Evolutionary conservation across 495 filamentous ascomycete genomes (phyloP).

Genomic region (Aspergillus heteromorphus): DNA sequence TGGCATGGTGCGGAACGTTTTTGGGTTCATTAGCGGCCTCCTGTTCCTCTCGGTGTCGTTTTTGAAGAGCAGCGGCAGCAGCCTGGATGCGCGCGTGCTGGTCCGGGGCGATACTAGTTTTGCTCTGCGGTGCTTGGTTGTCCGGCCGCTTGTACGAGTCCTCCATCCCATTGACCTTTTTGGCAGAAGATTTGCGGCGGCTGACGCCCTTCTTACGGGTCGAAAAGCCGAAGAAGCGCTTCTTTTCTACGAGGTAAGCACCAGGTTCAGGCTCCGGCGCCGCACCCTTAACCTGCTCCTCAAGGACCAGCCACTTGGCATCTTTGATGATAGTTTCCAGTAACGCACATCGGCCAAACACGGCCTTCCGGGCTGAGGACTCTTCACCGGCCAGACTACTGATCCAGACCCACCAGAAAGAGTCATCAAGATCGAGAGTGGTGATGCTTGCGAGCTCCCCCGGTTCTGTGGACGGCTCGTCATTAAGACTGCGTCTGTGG

Average conservation of each 20-base stretch:
- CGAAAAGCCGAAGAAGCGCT: constrained; percentile 79
- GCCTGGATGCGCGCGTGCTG: constrained; percentile 90
- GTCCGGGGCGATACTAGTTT: constrained; percentile 83
- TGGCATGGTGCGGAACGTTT: constrained; percentile 34
- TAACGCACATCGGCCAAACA: constrained; percentile 89
- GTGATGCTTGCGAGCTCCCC: constrained; percentile 92
- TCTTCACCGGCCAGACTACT: constrained; percentile 91
- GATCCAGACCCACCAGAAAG: constrained; percentile 99
- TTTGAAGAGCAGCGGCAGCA: constrained; percentile 76
- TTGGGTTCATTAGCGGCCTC: constrained; percentile 33
- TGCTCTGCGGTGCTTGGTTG: constrained; percentile 58
- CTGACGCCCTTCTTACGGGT: constrained; percentile 59
- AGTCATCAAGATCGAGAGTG: constrained; percentile 81
- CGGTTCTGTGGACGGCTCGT: constrained; percentile 67
- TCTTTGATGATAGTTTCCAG: constrained; percentile 79
- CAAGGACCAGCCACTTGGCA: constrained; percentile 86
- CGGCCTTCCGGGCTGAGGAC: constrained; percentile 73
- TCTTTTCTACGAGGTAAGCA: constrained; percentile 91
- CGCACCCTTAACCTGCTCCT: constrained; percentile 94
- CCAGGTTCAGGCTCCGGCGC: constrained; percentile 78
- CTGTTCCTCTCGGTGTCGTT: constrained; percentile 58
- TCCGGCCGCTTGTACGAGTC: constrained; percentile 47
- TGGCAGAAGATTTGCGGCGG: constrained; percentile 63
- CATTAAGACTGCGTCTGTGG: constrained; percentile 63
- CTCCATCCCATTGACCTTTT: constrained; percentile 42